Evolutionary conservation across 1,139 yeast genomes (phyloP).

Genomic region (Lodderomyces theae): DNA sequence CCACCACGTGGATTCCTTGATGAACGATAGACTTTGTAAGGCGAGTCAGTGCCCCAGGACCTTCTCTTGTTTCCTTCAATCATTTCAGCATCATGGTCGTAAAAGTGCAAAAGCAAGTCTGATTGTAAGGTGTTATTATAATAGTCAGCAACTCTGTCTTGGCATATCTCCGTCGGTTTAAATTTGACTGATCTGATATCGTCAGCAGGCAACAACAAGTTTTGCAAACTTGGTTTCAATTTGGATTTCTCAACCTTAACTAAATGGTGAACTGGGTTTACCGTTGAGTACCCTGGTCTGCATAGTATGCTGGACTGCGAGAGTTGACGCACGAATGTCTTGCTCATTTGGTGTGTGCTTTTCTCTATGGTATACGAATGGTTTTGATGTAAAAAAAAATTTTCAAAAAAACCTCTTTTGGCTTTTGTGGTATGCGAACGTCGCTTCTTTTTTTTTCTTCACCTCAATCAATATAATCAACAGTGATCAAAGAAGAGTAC

Average conservation of each 20-base stretch:
- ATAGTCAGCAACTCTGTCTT: conserved; percentile 79
- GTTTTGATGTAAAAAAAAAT: conserved; percentile 5
- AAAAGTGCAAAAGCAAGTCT: conserved; percentile 75
- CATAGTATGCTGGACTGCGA: conserved; percentile 37
- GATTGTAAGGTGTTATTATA: conserved; percentile 69
- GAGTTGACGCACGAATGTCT: conserved; percentile 41
- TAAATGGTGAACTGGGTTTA: conserved; percentile 88
- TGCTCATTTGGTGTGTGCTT: conserved; percentile 17
- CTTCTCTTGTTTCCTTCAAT: conserved; percentile 71
- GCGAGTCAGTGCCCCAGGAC: conserved; percentile 86
- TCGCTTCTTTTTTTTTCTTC: no score
- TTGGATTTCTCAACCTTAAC: conserved; percentile 71
- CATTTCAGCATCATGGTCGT: conserved; percentile 57
- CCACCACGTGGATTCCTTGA: conserved; percentile 63
- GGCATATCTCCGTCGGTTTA: conserved; percentile 67
- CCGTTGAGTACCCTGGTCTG: conserved; percentile 75
- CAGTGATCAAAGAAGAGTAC: no score
- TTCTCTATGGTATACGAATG: neutral
- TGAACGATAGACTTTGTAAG: conserved; percentile 84
- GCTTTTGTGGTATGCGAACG: no score
- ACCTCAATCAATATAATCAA: no score
- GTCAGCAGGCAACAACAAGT: conserved; percentile 60
- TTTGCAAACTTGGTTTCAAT: conserved; percentile 67
- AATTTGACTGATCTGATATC: conserved; percentile 77
- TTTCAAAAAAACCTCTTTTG: conserved; percentile 3